Base-by-base conservation (phyloP, 1,284 basidiomycete genomes). In the Trichosporon ovoides region DNA sequence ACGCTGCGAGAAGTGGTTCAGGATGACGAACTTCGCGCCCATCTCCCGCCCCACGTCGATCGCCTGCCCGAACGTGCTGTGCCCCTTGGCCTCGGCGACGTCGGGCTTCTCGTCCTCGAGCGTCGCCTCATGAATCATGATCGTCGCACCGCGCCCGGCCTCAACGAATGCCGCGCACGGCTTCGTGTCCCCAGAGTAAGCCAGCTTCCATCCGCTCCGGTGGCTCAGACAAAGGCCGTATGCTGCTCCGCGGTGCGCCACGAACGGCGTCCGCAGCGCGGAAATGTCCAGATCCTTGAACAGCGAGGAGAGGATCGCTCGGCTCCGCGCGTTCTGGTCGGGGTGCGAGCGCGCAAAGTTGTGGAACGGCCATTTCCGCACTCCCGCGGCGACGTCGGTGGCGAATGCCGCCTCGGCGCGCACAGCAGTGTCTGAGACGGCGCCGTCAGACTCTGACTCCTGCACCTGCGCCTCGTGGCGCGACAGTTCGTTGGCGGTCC, bases 1-100 rank as follows among this genome's bases (percentile, higher is more conserved):
- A 12, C 94, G 85, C 56, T 91, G 89, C 12, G 92, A 96, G 76
- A 98, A 98, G 75, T 98, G 94, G 2, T 93, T 98, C 22, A 98
- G 82, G 35, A 98, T 82, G 22, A 91, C 81, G 65, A 91, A 85
- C 57, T 85, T 79, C 0, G 91, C 92, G 7, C 83, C 80, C 91
- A 95, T 94, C 64, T 88, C 91, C 66, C 33, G 37, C 2, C 86
- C 93, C 24, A 92, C 81, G 16, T 84, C 82, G 38, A 96, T 83
- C 0, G 94, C 94, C 71, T 96, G 88, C 1, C 89, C 85, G 61
- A 92, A 84, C 0, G 93, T 98, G 63, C 88, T 91, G 74, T 97
- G 94, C 0, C 87, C 87, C 78, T 96, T 97, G 43, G 77, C 76
- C 2, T 71, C 72, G 0, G 94, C 94, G 75, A 89, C 77, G 14